Conservation (phyloP, 2,329 filamentous ascomycete genomes). For the Piedraia hortae region DNA sequence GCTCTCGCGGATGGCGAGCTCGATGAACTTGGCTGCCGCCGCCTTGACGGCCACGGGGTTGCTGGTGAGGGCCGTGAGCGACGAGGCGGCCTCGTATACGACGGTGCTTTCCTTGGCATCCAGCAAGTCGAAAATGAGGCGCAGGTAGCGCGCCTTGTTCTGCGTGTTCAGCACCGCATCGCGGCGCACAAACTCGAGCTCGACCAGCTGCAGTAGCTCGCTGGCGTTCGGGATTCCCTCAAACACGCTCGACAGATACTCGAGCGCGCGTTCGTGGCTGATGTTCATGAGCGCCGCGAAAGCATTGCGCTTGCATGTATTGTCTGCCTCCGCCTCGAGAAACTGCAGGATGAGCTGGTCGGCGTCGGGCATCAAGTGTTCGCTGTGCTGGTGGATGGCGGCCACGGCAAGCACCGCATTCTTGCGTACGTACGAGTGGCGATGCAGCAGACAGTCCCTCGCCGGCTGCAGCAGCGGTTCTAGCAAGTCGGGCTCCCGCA, state of each 20-base stretch:
- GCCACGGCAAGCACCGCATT: slow-evolving; percentile 89
- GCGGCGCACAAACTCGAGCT: slow-evolving; percentile 92
- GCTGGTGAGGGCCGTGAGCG: slow-evolving; percentile 71
- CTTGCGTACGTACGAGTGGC: slow-evolving; percentile 93
- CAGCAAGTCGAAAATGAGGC: slow-evolving; percentile 85
- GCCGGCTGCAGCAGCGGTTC: slow-evolving; percentile 85
- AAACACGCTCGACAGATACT: slow-evolving; percentile 69
- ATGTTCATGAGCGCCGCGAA: slow-evolving; percentile 79
- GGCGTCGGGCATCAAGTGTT: slow-evolving; percentile 79
- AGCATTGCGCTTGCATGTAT: slow-evolving; percentile 92
- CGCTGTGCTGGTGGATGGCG: slow-evolving; percentile 75
- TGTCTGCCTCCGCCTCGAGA: slow-evolving; percentile 69
- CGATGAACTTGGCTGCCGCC: slow-evolving; percentile 83
- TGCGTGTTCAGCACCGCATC: slow-evolving; percentile 84
- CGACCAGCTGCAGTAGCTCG: slow-evolving; percentile 73
- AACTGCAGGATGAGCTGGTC: slow-evolving; percentile 76
- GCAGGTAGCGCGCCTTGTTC: slow-evolving; percentile 84
- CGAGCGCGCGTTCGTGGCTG: slow-evolving; percentile 72
- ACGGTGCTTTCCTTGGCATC: slow-evolving; percentile 86
- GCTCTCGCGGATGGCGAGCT: slow-evolving; percentile 86
- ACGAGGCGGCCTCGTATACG: slow-evolving; percentile 90
- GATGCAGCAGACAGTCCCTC: slow-evolving; percentile 74
- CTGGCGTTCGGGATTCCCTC: slow-evolving; percentile 86
- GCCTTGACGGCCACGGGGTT: slow-evolving; percentile 97
- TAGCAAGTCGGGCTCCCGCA: slow-evolving; percentile 82